Evolutionary conservation across 1,139 yeast species (phyloP).

Genomic region (Nakaseomyces uthaithaninus): DNA sequence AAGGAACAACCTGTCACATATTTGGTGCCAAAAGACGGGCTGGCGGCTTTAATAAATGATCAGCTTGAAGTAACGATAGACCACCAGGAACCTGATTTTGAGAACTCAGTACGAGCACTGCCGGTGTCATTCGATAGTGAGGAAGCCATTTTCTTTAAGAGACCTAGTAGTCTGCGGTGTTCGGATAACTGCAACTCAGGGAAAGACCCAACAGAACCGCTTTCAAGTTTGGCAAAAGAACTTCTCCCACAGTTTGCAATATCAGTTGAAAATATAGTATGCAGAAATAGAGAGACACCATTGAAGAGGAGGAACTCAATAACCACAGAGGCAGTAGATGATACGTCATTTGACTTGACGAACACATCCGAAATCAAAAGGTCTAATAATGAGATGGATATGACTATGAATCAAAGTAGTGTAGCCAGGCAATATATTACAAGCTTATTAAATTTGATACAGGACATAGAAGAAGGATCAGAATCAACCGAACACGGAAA

Average conservation of each 20-base stretch:
- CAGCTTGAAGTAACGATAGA: constrained; percentile 10
- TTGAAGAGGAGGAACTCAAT: neutral
- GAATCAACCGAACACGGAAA: neutral
- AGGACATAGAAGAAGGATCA: constrained; percentile 8
- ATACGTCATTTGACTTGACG: constrained; percentile 4
- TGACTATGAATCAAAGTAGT: constrained; percentile 19
- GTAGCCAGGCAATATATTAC: constrained; percentile 20
- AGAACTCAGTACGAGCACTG: neutral
- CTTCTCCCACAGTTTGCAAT: neutral
- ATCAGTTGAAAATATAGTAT: neutral
- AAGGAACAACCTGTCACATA: constrained; percentile 24
- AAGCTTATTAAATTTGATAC: constrained; percentile 14
- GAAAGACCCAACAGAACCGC: neutral
- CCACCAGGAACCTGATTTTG: neutral
- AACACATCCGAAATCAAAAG: constrained; percentile 14
- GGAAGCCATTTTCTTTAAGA: neutral
- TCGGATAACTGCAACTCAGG: neutral
- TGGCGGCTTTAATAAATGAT: constrained; percentile 16
- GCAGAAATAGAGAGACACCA: neutral
- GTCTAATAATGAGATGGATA: constrained; percentile 16
- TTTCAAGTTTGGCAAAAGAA: neutral
- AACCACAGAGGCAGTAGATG: neutral
- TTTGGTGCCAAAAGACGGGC: constrained; percentile 27
- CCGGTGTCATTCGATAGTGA: neutral
- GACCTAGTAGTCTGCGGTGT: neutral